Percentiles rank a stretch among this genome's conserved stretches.
phyloP scores from a whole-genome alignment of 1,284 basidiomycete genomes.

The Inonotus hispidus region DNA sequence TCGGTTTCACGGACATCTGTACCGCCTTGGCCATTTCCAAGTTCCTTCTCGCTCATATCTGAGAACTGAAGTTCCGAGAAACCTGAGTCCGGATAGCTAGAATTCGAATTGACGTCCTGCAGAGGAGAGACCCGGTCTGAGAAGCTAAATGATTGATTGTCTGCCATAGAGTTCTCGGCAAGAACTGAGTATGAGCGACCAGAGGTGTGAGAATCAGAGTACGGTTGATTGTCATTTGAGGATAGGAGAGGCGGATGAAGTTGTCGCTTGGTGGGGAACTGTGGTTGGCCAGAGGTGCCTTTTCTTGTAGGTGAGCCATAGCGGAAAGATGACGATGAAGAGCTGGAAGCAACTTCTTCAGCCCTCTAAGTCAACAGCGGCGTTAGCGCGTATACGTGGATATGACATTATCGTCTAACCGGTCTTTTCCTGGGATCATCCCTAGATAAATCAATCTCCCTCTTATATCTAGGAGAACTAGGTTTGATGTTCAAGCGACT shows the following conservation, averaged over 20 bases:
- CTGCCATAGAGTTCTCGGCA: not conserved
- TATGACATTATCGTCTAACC: not conserved
- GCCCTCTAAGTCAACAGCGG: not conserved
- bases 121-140: slow-evolving; percentile 5
- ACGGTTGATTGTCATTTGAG: not conserved
- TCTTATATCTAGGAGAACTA: not conserved
- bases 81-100: slow-evolving; percentile 7
- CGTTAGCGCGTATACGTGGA: not conserved
- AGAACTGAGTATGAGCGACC: not conserved
- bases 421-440: slow-evolving; percentile 5
- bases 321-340: not conserved
- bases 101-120: slow-evolving; percentile 1
- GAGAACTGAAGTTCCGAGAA: slow-evolving; percentile 14
- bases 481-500: slow-evolving; percentile 11
- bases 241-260: not conserved
- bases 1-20: not conserved
- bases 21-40: not conserved
- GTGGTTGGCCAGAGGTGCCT: not conserved
- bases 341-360: not conserved
- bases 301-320: not conserved
- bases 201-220: not conserved
- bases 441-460: not conserved
- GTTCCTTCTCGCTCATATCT: not conserved
- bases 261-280: not conserved
- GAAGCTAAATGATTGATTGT: not conserved